Base-by-base conservation (phyloP, 163 green algal genomes). In the Scenedesmus sp. region DNA sequence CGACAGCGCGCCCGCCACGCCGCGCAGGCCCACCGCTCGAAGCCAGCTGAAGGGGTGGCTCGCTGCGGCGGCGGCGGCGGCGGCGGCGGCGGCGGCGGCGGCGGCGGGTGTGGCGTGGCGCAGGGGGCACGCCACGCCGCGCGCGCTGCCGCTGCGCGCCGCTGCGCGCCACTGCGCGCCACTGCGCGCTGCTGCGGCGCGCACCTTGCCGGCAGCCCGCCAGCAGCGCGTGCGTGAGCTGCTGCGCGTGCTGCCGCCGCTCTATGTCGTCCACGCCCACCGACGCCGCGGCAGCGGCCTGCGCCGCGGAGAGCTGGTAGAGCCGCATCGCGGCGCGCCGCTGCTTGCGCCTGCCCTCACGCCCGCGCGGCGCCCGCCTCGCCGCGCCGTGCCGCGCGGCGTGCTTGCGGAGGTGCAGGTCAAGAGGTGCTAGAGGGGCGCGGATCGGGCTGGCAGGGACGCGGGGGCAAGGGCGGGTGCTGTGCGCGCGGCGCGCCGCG, bases 151-250 rank as follows among this genome's bases (percentile, higher is more conserved):
- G n/a, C 54, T 36, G 50, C 26, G 50, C 14, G 60, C 31, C 18
- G 60, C 31, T 22, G 34, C 29, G 33, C n/a, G n/a, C 34, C 22
- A 6, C 44, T 53, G 15, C 13, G 34, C 24, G 34, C 6, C 42
- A 2, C 33, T 50, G 33, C 33, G 29, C 9, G 28, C 26, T 33
- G 34, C 31, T 24, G 36, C 62, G n/a, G 1, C 1, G 50, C 65
- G 6, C 54, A 81, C 74, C 74, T 69, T 56, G 26, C 14, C 26
- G 60, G 74, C 74, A 81, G 2, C 48, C 74, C 22, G 50, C 24
- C 44, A 75, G 48, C 3, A 81, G 29, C 50, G 47, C 50, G 26
- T 81, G 62, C 10, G 51, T 81, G 26, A 81, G 74, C 74, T 81
- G 74, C 14, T 63, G 74, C 22, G 75, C 51, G 70, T 74, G 74